These are phyloP conservation scores for Apophysomyces sp. DNA, from an alignment of 371 early-diverging fungal genomes.

Conservation along the genomic window DNA sequence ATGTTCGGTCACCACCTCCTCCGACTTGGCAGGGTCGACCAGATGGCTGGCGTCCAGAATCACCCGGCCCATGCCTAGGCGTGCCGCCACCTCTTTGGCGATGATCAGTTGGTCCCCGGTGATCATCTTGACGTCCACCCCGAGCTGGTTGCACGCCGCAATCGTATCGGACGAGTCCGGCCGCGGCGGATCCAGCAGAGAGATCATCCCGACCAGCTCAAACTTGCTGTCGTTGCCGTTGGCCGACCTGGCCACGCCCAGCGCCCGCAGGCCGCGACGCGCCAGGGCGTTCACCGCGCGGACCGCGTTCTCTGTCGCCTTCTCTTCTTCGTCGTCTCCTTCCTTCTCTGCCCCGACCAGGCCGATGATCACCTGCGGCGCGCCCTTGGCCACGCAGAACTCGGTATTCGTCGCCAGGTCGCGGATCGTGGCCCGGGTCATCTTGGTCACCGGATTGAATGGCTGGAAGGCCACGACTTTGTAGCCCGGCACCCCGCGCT, in stretches of 20 bases:
- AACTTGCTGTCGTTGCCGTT: constrained; percentile 50
- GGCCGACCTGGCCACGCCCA: constrained; percentile 68
- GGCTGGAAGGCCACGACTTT: constrained; percentile 81
- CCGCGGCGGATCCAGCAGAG: constrained; percentile 83
- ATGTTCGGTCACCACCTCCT: constrained; percentile 58
- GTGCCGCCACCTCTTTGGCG: constrained; percentile 81
- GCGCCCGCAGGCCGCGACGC: constrained; percentile 77
- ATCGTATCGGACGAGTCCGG: constrained; percentile 64
- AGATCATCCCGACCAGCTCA: constrained; percentile 69
- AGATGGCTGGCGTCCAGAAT: constrained; percentile 69
- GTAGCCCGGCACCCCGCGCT: constrained; percentile 72
- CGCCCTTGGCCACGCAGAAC: constrained; percentile 86
- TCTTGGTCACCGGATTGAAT: constrained; percentile 84
- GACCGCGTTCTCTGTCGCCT: constrained; percentile 44
- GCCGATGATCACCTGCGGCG: constrained; percentile 83
- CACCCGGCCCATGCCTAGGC: constrained; percentile 70
- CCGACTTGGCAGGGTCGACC: constrained; percentile 63
- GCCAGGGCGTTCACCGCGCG: constrained; percentile 84
- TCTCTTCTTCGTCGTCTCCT: neutral
- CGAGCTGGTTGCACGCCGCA: constrained; percentile 76
- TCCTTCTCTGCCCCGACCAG: constrained; percentile 75
- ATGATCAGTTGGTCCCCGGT: constrained; percentile 94
- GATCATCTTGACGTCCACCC: constrained; percentile 94
- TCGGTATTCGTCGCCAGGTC: constrained; percentile 63
- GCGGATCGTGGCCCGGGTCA: constrained; percentile 80